Evolutionary conservation across 2,329 filamentous ascomycete genomes (phyloP).

Genomic region (Hypoxylon sp.): DNA sequence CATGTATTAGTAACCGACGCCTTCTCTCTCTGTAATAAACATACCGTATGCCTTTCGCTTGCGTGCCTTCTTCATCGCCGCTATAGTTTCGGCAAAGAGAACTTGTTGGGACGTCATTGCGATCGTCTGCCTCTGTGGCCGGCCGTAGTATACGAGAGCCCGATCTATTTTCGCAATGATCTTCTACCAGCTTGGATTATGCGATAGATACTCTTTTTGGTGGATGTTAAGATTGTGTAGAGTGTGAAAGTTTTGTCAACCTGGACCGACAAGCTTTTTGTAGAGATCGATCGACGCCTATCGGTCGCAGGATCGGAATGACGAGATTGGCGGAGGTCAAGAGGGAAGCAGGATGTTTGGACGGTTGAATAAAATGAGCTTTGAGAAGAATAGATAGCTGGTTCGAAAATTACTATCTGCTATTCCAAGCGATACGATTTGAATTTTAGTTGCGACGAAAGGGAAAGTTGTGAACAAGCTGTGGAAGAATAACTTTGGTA

Average conservation of each 20-base stretch:
- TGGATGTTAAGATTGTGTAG: not conserved
- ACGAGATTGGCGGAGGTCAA: slow-evolving; percentile 22
- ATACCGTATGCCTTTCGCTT: slow-evolving; percentile 75
- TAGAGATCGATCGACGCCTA: slow-evolving; percentile 15
- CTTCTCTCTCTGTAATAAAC: slow-evolving; percentile 25
- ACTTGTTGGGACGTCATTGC: slow-evolving; percentile 71
- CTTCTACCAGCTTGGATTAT: not conserved
- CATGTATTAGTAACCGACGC: slow-evolving; percentile 49
- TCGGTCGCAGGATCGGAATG: slow-evolving; percentile 41
- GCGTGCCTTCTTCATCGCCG: slow-evolving; percentile 76
- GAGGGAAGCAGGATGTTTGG: slow-evolving; percentile 5
- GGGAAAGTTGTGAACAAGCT: slow-evolving; percentile 18
- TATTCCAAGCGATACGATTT: slow-evolving; percentile 7
- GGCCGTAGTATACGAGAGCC: slow-evolving; percentile 12
- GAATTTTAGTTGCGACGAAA: slow-evolving; percentile 22
- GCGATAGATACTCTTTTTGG: not conserved
- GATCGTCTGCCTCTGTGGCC: slow-evolving; percentile 32
- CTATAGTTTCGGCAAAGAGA: slow-evolving; percentile 76
- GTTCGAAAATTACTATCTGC: not conserved
- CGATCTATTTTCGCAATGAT: slow-evolving; percentile 9
- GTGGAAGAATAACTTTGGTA: slow-evolving; percentile 39
- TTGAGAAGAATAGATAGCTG: not conserved
- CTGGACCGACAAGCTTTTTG: slow-evolving; percentile 11
- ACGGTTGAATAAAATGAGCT: slow-evolving; percentile 6
- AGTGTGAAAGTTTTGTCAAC: not conserved